Base-by-base conservation (phyloP, 331 rosid species). In the Malus hybrid region DNA sequence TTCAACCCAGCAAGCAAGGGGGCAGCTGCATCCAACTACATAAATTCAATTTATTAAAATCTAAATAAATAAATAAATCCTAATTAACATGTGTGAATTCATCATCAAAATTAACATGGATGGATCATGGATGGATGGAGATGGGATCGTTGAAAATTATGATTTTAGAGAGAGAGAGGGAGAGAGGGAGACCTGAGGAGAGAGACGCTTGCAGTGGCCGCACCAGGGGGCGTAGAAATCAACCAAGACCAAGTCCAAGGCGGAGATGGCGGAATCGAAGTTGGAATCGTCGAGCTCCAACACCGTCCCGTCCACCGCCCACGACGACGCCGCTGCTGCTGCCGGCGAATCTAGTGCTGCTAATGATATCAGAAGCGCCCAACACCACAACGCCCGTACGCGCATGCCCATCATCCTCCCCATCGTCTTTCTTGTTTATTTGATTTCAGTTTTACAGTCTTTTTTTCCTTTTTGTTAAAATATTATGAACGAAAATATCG, bases 11-110 rank as follows among this genome's bases (percentile, higher is more conserved):
- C 93, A 67, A 94, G 97, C 71, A 78, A 80, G 66, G 95, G 93
- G 0, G 97, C 99, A 1, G 97, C 99, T 55, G 91, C 91, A 84
- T 94, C 97, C 85, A 94, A 84, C 99, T 92, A 86, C 82, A 31
- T 56, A 29, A 33, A 56, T 48, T 42, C 1, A 69, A 59, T 54
- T 16, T 1, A 2, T 15, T 54, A 54, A 54, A 54, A 16, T 19
- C 4, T 54, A 54, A 18, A 54, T 19, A 54, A 54, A 52, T 2
- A 52, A 15, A 2, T 2, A 54, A 54, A 5, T 4, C 22, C 32
- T 1, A 50, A 69, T 2, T 50, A 28, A 46, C 3, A 69, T 32
- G 31, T 20, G 10, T 57, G 5, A 11, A 10, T n/a, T 20, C 5
- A 54, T 29, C 20, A 31, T 7, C 16, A 32, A 71, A 33, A 56